Evolutionary conservation across 306 rosid species (phyloP).

Genomic region (Prunus mongolica): DNA sequence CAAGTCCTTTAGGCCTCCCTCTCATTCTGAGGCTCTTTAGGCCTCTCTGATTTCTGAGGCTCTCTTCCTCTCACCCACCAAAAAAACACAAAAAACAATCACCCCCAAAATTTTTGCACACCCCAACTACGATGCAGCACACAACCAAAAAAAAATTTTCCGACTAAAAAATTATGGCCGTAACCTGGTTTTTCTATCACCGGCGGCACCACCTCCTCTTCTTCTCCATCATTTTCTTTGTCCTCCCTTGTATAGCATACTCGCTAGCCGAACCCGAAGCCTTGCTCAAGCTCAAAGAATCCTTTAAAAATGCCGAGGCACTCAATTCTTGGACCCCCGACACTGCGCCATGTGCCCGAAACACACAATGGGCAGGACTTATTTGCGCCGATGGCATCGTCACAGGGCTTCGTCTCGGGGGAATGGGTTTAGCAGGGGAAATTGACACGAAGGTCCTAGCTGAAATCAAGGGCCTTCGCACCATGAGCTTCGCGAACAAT

Average conservation of each 20-base stretch:
- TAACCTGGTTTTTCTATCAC: background rate
- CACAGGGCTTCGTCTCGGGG: conserved; percentile 48
- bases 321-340: conserved; percentile 41
- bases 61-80: background rate
- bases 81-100: background rate
- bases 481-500: conserved; percentile 51
- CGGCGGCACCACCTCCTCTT: conserved; percentile 22
- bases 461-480: conserved; percentile 41
- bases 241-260: conserved; percentile 9
- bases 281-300: conserved; percentile 43
- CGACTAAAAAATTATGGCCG: conserved; percentile 46
- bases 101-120: background rate
- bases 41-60: conserved; percentile 9
- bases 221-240: background rate
- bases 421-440: conserved; percentile 42
- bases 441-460: conserved; percentile 41
- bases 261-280: conserved; percentile 57
- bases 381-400: conserved; percentile 42
- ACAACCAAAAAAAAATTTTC: background rate
- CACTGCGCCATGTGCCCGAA: conserved; percentile 37
- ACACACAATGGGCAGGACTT: conserved; percentile 48
- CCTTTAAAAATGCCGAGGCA: conserved; percentile 36
- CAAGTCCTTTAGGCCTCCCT: background rate
- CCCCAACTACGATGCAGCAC: background rate
- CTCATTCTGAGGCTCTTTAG: conserved; percentile 2